Base-by-base conservation (phyloP, 306 rosid species). In the Dalbergia cochinchinensis region DNA sequence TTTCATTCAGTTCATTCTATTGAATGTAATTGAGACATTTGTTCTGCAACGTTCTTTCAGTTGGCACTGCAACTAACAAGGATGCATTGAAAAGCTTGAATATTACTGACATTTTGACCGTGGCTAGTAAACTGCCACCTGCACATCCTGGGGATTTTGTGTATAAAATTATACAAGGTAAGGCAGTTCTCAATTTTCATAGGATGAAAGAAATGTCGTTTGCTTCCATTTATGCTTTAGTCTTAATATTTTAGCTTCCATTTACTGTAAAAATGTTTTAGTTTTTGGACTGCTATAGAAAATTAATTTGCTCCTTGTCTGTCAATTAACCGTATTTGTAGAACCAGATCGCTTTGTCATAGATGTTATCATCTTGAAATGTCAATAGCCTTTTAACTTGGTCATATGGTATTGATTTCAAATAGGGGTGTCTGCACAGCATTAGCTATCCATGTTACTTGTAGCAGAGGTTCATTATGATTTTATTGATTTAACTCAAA, bases 61-160 rank as follows among this genome's bases (percentile, higher is more conserved):
- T 88, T 77, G 88, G 88, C 82, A 78, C 97, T 80, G 96, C 96
- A 7, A 16, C 51, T 64, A 88, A 95, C 86, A 89, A 78, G 82
- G 75, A 14, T 54, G 82, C 67, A 72, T 88, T 91, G 85, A 89
- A 92, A 82, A 76, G 53, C 54, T 73, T 84, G 44, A 89, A 90
- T 44, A 51, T 93, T 33, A 90, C 96, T 19, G 94, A 91, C 85
- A 73, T 95, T 83, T 85, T 95, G 84, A 90, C 92, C 13, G 89
- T 89, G 63, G 88, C 99, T 76, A 39, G 73, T 80, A 85, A 73
- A 11, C 35, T 88, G 67, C 9, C 34, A 18, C 96, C 97, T 20
- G 70, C 84, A 5, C 65, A 87, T 86, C 92, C 92, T 53, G 50
- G 72, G 19, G 94, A 93, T 66, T 91, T 92, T 65, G 80, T 85